Evolutionary conservation across 352 stramenopile species (phyloP), one percentile per base, ranked within the genome.

Genomic region (Peronospora farinosa): DNA sequence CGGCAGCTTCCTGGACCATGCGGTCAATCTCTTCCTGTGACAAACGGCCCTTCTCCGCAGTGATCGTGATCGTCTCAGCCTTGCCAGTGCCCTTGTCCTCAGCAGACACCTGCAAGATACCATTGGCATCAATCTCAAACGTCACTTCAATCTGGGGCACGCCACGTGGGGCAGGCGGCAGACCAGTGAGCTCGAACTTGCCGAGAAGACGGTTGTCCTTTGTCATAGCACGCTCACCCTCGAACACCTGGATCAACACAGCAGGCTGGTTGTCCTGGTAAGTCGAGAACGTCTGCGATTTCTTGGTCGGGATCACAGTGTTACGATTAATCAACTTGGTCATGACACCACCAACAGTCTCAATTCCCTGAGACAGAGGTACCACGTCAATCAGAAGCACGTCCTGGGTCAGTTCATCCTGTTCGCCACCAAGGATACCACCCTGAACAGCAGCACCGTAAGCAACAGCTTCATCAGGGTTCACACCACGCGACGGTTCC

Each of bases 71-170:
- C 79, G 97, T 97, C 61, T 89, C 72, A 7, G 76, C 74, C 85
- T 98, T 99, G 57, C 96, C 95, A n/a, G 96, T 99, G 65, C 89
- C 93, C 86, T 99, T 98, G 74, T 99, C 96, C 63, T 97, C 79
- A 21, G 97, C 97, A 47, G 81, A 92, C 31, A 99, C 96, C 69
- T 98, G 86, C 38, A 99, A 72, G 67, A 99, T 99, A 69, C 96
- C 96, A 73, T 99, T 99, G 61, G 96, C 96, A 69, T 99, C 97
- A 49, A 99, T 91, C 66, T 98, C 96, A 58, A 99, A 99, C 40
- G 92, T 96, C 35, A 98, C 96, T 60, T 99, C 96, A 72, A 99
- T 99, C 78, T 99, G 95, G 21, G 96, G 96, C 31, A 98, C 93
- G 58, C 97, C 97, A 80, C 96, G 95, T 40, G 96, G 96, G 44